phyloP scores from a whole-genome alignment of 345 rosid genomes.

The Dimocarpus longan region DNA sequence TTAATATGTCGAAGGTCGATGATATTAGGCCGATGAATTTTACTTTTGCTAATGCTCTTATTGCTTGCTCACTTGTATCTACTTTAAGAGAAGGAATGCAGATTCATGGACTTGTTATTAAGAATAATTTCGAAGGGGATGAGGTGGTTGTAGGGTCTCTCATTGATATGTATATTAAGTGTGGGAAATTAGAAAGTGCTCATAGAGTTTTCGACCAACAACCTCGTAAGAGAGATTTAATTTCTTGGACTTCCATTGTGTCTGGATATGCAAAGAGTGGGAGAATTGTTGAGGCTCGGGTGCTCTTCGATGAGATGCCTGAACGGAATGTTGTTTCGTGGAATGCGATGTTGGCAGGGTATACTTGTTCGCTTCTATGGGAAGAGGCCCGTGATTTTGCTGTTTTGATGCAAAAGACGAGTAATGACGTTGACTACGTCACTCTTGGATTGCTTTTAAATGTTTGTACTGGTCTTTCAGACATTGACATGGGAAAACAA shows the following conservation, averaged over 20 bases:
- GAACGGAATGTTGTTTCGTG: constrained; percentile 72
- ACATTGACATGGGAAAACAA: constrained; percentile 74
- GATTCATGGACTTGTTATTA: constrained; percentile 64
- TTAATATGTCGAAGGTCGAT: constrained; percentile 49
- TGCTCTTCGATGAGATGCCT: constrained; percentile 79
- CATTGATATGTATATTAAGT: constrained; percentile 68
- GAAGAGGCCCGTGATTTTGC: constrained; percentile 65
- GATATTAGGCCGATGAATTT: constrained; percentile 59
- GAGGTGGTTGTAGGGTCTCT: constrained; percentile 65
- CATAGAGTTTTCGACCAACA: constrained; percentile 53
- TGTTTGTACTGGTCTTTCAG: constrained; percentile 66
- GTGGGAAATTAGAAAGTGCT: constrained; percentile 62
- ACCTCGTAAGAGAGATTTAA: constrained; percentile 50
- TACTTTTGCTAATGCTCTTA: constrained; percentile 68
- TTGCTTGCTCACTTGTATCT: constrained; percentile 65
- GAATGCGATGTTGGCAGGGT: constrained; percentile 86
- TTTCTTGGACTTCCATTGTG: constrained; percentile 73
- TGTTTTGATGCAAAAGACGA: constrained; percentile 46
- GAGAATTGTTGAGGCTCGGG: constrained; percentile 59
- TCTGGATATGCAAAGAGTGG: constrained; percentile 72
- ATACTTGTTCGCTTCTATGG: constrained; percentile 55
- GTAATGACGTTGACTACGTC: constrained; percentile 57
- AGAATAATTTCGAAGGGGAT: constrained; percentile 45
- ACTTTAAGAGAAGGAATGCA: constrained; percentile 63
- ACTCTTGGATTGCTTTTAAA: constrained; percentile 64